phyloP scores from a whole-genome alignment of 768 basidiomycete genomes.

The Scleroderma bovista region DNA sequence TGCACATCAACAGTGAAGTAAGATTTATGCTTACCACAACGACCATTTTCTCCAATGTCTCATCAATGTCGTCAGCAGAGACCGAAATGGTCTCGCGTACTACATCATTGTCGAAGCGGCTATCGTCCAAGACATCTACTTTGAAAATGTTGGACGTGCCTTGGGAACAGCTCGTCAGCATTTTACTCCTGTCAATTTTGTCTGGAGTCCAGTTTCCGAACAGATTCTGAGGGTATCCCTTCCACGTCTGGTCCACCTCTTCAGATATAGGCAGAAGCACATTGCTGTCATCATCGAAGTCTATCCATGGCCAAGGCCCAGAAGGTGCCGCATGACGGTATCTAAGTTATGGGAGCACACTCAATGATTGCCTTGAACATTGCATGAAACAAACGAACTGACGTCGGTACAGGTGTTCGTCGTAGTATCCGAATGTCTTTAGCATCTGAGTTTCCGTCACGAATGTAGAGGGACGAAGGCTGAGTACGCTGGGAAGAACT shows the following conservation, averaged over 20 bases:
- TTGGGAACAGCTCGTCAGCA: conserved; percentile 17
- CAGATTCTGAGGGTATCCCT: conserved; percentile 23
- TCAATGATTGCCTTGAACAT: not conserved
- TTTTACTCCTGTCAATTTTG: conserved; percentile 27
- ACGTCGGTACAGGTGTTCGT: not conserved
- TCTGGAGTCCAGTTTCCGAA: conserved; percentile 30
- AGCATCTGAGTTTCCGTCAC: not conserved
- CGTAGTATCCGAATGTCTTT: not conserved
- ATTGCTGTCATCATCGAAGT: conserved; percentile 25
- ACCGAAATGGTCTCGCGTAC: not conserved
- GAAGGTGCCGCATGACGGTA: conserved; percentile 35
- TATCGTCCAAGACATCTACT: conserved; percentile 16
- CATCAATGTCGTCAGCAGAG: conserved; percentile 10
- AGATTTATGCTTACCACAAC: conserved; percentile 27
- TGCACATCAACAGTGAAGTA: not conserved
- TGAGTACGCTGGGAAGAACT: not conserved
- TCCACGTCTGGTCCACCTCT: conserved; percentile 11
- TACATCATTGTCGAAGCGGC: conserved; percentile 5
- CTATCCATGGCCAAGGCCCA: conserved; percentile 40
- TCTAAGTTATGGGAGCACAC: conserved; percentile 4
- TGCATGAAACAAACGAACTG: not conserved
- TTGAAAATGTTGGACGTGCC: conserved; percentile 17
- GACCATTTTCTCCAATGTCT: conserved; percentile 32
- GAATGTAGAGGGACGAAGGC: too few species aligned
- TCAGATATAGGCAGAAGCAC: not conserved